Percentiles rank a stretch among this genome's conserved stretches.
Conservation (phyloP, 495 filamentous ascomycete species). For the Trichoderma erinaceum region DNA sequence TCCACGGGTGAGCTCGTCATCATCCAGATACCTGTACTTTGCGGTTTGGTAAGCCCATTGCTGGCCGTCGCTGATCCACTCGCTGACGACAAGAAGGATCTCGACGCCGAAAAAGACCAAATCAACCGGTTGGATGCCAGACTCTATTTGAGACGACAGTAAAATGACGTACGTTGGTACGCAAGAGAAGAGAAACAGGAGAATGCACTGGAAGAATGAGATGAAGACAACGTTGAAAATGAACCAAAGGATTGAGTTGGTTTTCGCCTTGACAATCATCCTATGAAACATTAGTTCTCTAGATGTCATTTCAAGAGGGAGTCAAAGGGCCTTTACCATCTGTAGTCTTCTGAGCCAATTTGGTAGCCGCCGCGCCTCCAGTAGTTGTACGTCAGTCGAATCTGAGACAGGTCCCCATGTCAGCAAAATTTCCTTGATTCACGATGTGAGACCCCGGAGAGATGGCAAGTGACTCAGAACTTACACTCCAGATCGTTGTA, state of each 20-base stretch:
- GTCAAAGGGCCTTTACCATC: slow-evolving; percentile 52
- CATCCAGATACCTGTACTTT: slow-evolving; percentile 65
- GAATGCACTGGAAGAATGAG: slow-evolving; percentile 71
- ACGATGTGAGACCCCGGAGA: background rate
- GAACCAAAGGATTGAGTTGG: slow-evolving; percentile 56
- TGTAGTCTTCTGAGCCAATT: slow-evolving; percentile 87
- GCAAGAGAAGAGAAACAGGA: slow-evolving; percentile 63
- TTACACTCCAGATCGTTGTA: slow-evolving; percentile 74
- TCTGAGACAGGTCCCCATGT: slow-evolving; percentile 31
- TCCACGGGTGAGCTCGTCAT: slow-evolving; percentile 59
- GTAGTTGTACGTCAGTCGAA: slow-evolving; percentile 90
- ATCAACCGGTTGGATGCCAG: slow-evolving; percentile 51
- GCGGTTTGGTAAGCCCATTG: slow-evolving; percentile 90
- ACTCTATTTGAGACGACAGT: slow-evolving; percentile 38
- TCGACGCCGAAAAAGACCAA: slow-evolving; percentile 59
- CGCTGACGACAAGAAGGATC: slow-evolving; percentile 64
- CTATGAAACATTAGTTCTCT: slow-evolving; percentile 24
- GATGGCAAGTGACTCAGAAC: slow-evolving; percentile 24
- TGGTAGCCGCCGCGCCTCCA: slow-evolving; percentile 92
- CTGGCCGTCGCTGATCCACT: slow-evolving; percentile 82
- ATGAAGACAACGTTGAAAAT: slow-evolving; percentile 87
- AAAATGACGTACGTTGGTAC: slow-evolving; percentile 80
- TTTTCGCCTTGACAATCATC: slow-evolving; percentile 40
- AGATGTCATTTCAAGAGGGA: background rate
- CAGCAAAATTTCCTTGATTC: background rate